Conservation (phyloP, 2,329 filamentous ascomycete genomes). For the Curvularia verruculosa region DNA sequence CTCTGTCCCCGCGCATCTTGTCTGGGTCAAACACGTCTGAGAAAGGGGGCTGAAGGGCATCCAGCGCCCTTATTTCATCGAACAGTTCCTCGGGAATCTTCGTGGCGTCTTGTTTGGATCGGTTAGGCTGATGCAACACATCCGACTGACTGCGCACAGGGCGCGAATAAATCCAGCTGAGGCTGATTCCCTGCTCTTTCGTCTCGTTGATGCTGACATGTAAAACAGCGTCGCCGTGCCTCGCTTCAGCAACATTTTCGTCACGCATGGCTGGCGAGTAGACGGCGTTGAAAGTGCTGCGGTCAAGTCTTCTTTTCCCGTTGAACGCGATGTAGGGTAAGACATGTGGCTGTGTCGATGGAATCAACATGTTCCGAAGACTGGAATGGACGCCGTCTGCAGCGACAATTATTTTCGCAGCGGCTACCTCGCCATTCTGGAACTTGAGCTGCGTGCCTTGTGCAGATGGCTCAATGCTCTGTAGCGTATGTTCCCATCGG, state of each 20-base stretch:
- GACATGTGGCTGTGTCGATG: constrained; percentile 34
- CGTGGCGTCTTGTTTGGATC: constrained; percentile 39
- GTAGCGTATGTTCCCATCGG: constrained; percentile 38
- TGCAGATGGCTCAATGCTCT: constrained; percentile 12
- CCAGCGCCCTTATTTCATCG: constrained; percentile 39
- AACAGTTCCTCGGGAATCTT: constrained; percentile 47
- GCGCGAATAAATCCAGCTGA: constrained; percentile 52
- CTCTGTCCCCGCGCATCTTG: constrained; percentile 41
- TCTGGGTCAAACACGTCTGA: constrained; percentile 40
- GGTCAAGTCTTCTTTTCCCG: constrained; percentile 23
- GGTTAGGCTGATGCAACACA: constrained; percentile 43
- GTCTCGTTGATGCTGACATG: constrained; percentile 42
- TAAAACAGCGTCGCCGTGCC: constrained; percentile 30
- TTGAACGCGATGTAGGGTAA: constrained; percentile 49
- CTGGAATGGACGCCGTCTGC: constrained; percentile 50
- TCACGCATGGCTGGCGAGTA: constrained; percentile 20
- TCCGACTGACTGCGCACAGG: constrained; percentile 36
- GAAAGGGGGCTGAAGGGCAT: constrained; percentile 39
- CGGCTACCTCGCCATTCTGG: constrained; percentile 14
- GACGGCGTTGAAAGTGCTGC: constrained; percentile 27
- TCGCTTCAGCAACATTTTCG: constrained; percentile 32
- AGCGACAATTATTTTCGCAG: constrained; percentile 38
- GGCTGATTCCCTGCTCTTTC: constrained; percentile 30
- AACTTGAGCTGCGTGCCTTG: constrained; percentile 11
- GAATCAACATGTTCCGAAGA: constrained; percentile 35